A percentile compares a stretch with the other conserved stretches of the same genome.
Evolutionary conservation across 805 yeast species (phyloP).

Genomic region (Hanseniaspora meyeri): DNA sequence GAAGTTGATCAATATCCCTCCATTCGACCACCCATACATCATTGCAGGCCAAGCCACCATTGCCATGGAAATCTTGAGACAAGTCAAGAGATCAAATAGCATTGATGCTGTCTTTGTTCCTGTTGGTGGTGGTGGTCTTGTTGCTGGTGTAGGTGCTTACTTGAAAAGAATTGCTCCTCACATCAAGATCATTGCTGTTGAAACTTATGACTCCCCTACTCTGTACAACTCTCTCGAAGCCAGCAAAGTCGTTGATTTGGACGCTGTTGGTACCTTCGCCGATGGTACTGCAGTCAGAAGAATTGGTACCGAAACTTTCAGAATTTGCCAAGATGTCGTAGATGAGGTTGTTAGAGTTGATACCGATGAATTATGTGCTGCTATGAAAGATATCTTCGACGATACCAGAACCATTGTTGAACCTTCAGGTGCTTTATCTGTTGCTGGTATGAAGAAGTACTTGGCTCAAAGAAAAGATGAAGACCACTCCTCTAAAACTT

Average conservation of each 20-base stretch:
- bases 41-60: conserved; percentile 99
- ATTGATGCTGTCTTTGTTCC: conserved; percentile 82
- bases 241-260: conserved; percentile 44
- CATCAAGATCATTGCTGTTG: conserved; percentile 88
- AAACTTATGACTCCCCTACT: conserved; percentile 93
- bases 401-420: conserved; percentile 90
- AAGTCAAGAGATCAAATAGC: conserved; percentile 49
- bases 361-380: conserved; percentile 94
- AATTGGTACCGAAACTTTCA: conserved; percentile 83
- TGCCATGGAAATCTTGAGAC: conserved; percentile 85
- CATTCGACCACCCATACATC: conserved; percentile 94
- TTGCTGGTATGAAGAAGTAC: conserved; percentile 87
- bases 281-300: conserved; percentile 95
- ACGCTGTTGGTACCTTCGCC: conserved; percentile 87
- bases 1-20: conserved; percentile 85
- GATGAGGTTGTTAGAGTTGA: conserved; percentile 77
- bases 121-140: conserved; percentile 94
- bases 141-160: conserved; percentile 84
- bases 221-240: conserved; percentile 55
- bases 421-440: conserved; percentile 94
- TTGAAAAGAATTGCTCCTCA: conserved; percentile 95
- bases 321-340: conserved; percentile 62
- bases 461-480: conserved; percentile 53
- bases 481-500: conserved; percentile 57
- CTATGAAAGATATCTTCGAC: conserved; percentile 89